Conservation (phyloP, 139 green algal genomes). For the Pseudopediastrum boryanum region DNA sequence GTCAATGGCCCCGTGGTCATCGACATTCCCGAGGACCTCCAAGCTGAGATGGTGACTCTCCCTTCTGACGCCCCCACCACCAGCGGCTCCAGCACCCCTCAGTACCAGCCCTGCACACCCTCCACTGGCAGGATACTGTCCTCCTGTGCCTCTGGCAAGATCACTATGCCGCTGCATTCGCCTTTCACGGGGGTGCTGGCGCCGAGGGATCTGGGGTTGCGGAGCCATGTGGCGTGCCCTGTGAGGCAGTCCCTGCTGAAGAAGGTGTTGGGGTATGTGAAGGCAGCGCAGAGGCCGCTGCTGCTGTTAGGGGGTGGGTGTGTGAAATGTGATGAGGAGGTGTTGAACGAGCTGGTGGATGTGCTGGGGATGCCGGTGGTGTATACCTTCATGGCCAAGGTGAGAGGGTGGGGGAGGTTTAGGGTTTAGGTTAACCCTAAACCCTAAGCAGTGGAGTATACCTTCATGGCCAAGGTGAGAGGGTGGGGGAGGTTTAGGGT, state of each 20-base stretch:
- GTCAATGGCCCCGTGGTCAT: conserved; percentile 1
- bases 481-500: not conserved
- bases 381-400: conserved; percentile 13
- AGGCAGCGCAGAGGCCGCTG: not conserved
- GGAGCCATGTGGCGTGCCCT: conserved; percentile 3
- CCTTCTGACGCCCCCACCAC: not conserved
- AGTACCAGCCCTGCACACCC: too few relatives aligned
- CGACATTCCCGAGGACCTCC: conserved; percentile 5
- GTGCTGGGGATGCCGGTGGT: conserved; percentile 18
- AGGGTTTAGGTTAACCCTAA: too few relatives aligned
- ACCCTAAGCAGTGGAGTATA: too few relatives aligned
- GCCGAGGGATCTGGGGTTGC: not conserved
- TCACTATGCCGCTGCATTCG: conserved; percentile 3
- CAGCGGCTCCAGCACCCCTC: not conserved
- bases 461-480: too few relatives aligned
- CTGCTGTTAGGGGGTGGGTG: conserved; percentile 2
- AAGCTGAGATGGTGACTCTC: not conserved
- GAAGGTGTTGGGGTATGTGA: not conserved
- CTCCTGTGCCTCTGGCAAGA: too few relatives aligned
- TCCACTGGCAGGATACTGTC: too few relatives aligned
- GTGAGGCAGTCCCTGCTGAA: not conserved
- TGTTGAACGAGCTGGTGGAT: conserved; percentile 1
- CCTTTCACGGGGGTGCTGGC: not conserved
- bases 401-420: not conserved
- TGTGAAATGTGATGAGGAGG: not conserved